A percentile compares a stretch with the other conserved stretches of the same genome.
Conservation (phyloP, 768 basidiomycete species). For the Boletus rufocinnamomeus region DNA sequence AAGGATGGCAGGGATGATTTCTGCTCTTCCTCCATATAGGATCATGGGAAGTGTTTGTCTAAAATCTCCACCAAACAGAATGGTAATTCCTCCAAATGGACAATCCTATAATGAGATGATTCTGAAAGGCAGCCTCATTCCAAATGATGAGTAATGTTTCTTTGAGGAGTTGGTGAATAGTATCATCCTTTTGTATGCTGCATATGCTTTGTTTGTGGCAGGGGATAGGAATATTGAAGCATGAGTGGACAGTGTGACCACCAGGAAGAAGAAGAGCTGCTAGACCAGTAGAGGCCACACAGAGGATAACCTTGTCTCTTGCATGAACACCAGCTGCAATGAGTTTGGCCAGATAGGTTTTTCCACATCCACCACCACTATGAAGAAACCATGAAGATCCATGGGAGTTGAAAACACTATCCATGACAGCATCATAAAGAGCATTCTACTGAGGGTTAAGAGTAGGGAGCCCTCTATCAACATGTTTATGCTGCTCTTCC, state of each 20-base stretch:
- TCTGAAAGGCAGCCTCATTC: too few species aligned
- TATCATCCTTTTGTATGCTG: background rate
- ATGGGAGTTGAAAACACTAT: background rate
- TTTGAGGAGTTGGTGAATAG: too few species aligned
- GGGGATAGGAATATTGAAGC: background rate
- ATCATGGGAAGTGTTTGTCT: constrained; percentile 18
- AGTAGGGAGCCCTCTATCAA: background rate
- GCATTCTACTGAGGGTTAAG: background rate
- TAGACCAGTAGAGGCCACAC: too few species aligned
- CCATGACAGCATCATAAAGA: background rate
- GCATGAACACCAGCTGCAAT: background rate
- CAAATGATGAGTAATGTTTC: too few species aligned
- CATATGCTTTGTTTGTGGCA: background rate
- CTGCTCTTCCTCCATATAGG: constrained; percentile 34
- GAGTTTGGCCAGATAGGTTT: too few species aligned
- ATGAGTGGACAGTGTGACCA: background rate
- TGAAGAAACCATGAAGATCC: too few species aligned
- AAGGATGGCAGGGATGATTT: too few species aligned
- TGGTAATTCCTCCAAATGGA: too few species aligned
- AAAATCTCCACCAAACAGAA: too few species aligned
- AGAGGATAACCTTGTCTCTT: background rate
- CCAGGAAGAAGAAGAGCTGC: background rate
- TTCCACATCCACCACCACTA: too few species aligned
- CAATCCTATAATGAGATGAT: too few species aligned
- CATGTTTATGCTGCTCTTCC: background rate